Base-by-base conservation (phyloP, 495 filamentous ascomycete species). In the Emericellopsis terricola region DNA sequence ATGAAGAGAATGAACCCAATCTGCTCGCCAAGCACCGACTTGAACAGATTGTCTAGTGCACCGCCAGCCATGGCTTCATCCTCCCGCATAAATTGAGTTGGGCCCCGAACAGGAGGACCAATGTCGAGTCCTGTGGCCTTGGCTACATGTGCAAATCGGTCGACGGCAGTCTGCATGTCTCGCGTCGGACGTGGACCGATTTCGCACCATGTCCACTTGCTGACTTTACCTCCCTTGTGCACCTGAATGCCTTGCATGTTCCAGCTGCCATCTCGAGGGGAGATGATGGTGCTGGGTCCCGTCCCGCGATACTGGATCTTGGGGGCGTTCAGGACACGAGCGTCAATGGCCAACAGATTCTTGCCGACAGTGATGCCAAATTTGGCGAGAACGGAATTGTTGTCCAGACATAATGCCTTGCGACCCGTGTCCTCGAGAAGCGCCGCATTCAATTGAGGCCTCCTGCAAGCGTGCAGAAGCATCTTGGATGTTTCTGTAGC, bases 401-500 rank as follows among this genome's bases (percentile, higher is more conserved):
- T 37, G 24, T 65, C 57, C 11, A 61, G 44, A 13, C 41, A 48
- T 8, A 60, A 43, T 13, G 49, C 35, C n/a, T 44, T 8, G 31
- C 52, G 59, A 14, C 73, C 81, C 7, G 63, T 53, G 1, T 45
- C 60, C 2, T 67, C 56, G 43, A 93, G 77, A 0, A 73, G 77
- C 13, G 55, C 37, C 0, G 76, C 78, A 42, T 91, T 91, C 23
- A 62, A 53, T 0, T 52, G 59, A 0, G 82, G 78, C 8, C 52
- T 51, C 9, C 79, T 66, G 21, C 75, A 78, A 1, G 83, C 74
- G 47, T 85, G 81, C 2, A 44, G 46, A 15, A 82, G 64, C 77
- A 87, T 87, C 0, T 49, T 33, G 0, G 59, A 49, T 0, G 73
- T 77, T 42, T 83, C 79, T 0, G 55, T 47, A 0, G 59, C 50